Base-by-base conservation (phyloP, 306 rosid species). In the Quercus mongolica region DNA sequence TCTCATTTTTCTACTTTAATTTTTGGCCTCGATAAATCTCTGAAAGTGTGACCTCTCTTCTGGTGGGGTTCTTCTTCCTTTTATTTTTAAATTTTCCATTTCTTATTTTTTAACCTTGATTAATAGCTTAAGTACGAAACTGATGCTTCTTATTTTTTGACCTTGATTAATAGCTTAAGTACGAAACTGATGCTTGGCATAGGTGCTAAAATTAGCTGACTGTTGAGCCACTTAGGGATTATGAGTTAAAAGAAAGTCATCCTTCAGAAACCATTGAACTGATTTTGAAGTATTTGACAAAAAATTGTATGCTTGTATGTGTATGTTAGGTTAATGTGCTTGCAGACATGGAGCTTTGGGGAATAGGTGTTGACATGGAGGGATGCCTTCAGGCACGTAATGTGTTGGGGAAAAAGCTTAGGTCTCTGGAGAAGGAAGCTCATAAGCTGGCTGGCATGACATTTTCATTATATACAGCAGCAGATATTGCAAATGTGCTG, bases 281-380 rank as follows among this genome's bases (percentile, higher is more conserved):
- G 18, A 28, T 64, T 6, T 23, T 30, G 23, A 73, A 70, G 56
- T 52, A 78, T 81, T 52, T 74, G 58, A 85, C 74, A 54, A 68
- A 71, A 52, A 64, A 76, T 76, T 79, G 72, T 35, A 82, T 78
- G 61, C 72, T 65, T 70, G 67, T 67, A 17, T 80, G 20, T 77
- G 25, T 69, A 49, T 79, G 25, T 74, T 82, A 95, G 99, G 95
- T 95, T 76, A 87, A 89, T 79, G 83, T 95, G 84, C 94, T 95
- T 80, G 99, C 97, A 65, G 99, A 95, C 83, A 91, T 95, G 99
- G 99, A 95, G 83, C 86, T 88, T 68, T 91, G 95, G 92, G 99
- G 99, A 63, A 92, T 95, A 56, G 99, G 99, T 76, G 94, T 95
- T 61, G 94, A 95, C 88, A 83, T 95, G 91, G 97, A 92, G 88